phyloP scores from a whole-genome alignment of 257 asterid genomes.

The Rehmannia glutinosa region DNA sequence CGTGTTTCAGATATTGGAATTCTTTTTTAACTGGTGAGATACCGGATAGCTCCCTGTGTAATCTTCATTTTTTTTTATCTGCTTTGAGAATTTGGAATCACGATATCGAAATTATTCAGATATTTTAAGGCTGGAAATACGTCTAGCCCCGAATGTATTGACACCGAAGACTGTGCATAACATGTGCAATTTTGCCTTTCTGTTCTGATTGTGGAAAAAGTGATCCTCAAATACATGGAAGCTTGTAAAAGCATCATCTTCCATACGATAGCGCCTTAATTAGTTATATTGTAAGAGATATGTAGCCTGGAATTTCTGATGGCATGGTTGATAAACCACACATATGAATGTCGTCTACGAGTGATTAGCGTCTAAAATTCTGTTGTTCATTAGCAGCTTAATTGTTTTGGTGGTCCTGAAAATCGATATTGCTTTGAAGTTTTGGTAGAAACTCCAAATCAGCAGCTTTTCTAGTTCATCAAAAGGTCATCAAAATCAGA shows the following conservation, averaged over 20 bases:
- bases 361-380: background rate
- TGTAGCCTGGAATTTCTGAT: background rate
- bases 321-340: background rate
- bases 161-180: background rate
- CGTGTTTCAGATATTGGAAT: background rate
- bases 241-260: slow-evolving; percentile 14
- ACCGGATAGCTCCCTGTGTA: background rate
- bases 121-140: background rate
- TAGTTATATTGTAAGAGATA: background rate
- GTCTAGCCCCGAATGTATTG: background rate
- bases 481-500: background rate
- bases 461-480: slow-evolving; percentile 1
- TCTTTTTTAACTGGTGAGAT: background rate
- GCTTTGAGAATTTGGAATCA: background rate
- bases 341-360: background rate
- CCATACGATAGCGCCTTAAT: background rate
- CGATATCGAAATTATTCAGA: background rate
- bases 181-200: background rate
- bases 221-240: background rate
- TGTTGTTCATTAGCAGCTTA: background rate
- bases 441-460: background rate
- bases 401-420: background rate
- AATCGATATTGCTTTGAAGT: background rate
- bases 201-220: background rate
- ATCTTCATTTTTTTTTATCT: background rate